Evolutionary conservation across 2,329 filamentous ascomycete species (phyloP), one percentile per base, ranked within the genome.

Genomic region (Diaporthe sp.): DNA sequence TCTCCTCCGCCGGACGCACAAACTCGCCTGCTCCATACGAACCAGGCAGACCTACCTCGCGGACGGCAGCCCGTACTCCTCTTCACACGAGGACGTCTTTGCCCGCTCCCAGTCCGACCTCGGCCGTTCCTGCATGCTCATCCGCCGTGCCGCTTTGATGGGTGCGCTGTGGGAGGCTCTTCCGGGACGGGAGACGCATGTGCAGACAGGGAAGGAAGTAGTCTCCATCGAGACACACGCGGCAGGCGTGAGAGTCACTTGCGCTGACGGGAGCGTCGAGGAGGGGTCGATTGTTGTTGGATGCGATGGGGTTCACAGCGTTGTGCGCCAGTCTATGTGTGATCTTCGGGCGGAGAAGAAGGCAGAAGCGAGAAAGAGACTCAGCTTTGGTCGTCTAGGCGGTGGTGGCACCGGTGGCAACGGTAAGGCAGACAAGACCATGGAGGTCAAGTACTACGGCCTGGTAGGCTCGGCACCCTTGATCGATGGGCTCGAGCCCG

Each of bases 291-390:
- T 79, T 17, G 71, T 79, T 22, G 42, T 78, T 19, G 78, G 77
- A 17, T 77, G 77, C 60, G 78, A 80, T 58, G 77, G 78, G 22
- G 75, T 77, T 17, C 75, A 77, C 47, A 77, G 78, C 61, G 30
- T 28, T 2, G 76, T 79, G 33, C 76, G 78, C 5, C 33, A 68
- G 45, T 38, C 72, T 13, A 76, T 79, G 67, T 22, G 30, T 25
- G 17, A 60, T 12, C 15, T 72, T n/a, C 45, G 57, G 28, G 57
- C 69, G 5, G 69, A 28, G 57, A 33, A n/a, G 69, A 54, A 52
- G 69, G 40, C 7, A 8, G 2, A 5, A 3, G 33, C 22, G 22
- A 40, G 42, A 15, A 71, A n/a, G n/a, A 55, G 19, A 19, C 25
- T 72, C 33, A 42, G 69, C 25, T 57, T 71, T 17, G 17, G n/a